Percentiles rank a stretch among this genome's conserved stretches.
Evolutionary conservation across 2,329 filamentous ascomycete species (phyloP).

Genomic region (Paraconiothyrium sp.): DNA sequence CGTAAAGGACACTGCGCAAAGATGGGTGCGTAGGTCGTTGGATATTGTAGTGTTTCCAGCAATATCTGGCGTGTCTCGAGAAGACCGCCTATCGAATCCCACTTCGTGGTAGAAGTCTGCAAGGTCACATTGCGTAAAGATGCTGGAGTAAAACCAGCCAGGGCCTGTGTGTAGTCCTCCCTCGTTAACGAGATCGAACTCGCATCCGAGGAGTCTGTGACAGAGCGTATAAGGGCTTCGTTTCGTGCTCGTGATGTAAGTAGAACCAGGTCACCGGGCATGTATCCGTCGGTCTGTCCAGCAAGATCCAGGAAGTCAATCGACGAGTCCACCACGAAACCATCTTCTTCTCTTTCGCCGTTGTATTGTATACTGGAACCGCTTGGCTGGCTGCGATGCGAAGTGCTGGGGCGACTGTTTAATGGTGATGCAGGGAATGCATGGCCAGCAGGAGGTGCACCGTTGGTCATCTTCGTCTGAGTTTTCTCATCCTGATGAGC

Average conservation of each 20-base stretch:
- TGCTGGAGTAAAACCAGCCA: conserved; percentile 93
- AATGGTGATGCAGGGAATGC: conserved; percentile 55
- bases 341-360: conserved; percentile 55
- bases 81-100: conserved; percentile 89
- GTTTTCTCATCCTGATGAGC: conserved; percentile 58
- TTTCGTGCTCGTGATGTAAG: conserved; percentile 88
- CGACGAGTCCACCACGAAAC: conserved; percentile 77
- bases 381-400: conserved; percentile 56
- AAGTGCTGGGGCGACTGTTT: conserved; percentile 57
- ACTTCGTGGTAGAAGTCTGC: conserved; percentile 91
- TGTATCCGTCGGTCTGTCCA: conserved; percentile 94
- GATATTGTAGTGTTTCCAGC: conserved; percentile 94
- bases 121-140: conserved; percentile 94
- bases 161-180: conserved; percentile 81
- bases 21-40: conserved; percentile 96
- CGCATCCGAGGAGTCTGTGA: conserved; percentile 56
- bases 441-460: conserved; percentile 35
- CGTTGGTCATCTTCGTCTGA: conserved; percentile 28
- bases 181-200: conserved; percentile 69
- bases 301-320: conserved; percentile 94
- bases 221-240: conserved; percentile 88
- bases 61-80: conserved; percentile 87
- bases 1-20: conserved; percentile 95
- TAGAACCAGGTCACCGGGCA: conserved; percentile 91
- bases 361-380: conserved; percentile 39